phyloP scores from a whole-genome alignment of 257 asterid species.

The Euphrasia confusa region DNA sequence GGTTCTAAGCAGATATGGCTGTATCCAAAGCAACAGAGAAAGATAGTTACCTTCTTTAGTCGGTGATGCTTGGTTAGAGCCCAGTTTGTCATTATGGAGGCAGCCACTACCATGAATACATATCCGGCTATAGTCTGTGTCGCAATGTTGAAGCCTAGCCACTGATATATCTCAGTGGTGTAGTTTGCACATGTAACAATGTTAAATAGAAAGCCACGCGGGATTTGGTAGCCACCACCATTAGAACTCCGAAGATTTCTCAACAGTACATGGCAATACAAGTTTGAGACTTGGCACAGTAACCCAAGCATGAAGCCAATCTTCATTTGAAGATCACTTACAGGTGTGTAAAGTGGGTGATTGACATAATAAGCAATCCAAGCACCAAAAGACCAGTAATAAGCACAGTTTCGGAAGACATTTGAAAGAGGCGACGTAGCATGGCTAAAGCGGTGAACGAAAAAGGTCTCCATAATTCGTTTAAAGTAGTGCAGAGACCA shows the following conservation, averaged over 20 bases:
- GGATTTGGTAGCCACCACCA: conserved; percentile 89
- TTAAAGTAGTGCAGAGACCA: conserved; percentile 96
- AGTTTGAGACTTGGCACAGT: conserved; percentile 80
- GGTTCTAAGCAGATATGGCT: conserved; percentile 1
- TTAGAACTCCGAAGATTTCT: conserved; percentile 69
- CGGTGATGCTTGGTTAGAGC: conserved; percentile 95
- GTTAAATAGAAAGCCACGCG: conserved; percentile 83
- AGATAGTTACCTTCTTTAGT: conserved; percentile 60
- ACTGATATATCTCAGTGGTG: conserved; percentile 95
- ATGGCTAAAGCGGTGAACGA: conserved; percentile 95
- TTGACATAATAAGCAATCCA: conserved; percentile 81
- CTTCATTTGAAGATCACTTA: conserved; percentile 79
- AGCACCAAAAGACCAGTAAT: conserved; percentile 94
- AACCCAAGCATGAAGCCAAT: conserved; percentile 76
- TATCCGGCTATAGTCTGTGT: conserved; percentile 88
- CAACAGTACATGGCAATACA: conserved; percentile 88
- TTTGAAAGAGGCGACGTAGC: conserved; percentile 94
- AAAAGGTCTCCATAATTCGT: conserved; percentile 89
- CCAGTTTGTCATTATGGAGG: conserved; percentile 97
- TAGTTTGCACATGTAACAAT: conserved; percentile 94
- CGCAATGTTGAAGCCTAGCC: conserved; percentile 95
- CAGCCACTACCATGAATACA: conserved; percentile 90
- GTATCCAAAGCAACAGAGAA: conserved; percentile 12
- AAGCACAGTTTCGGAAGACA: conserved; percentile 89
- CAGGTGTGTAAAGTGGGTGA: conserved; percentile 92